phyloP scores from a whole-genome alignment of 371 early-diverging fungal genomes.

The Parasitella parasitica region DNA sequence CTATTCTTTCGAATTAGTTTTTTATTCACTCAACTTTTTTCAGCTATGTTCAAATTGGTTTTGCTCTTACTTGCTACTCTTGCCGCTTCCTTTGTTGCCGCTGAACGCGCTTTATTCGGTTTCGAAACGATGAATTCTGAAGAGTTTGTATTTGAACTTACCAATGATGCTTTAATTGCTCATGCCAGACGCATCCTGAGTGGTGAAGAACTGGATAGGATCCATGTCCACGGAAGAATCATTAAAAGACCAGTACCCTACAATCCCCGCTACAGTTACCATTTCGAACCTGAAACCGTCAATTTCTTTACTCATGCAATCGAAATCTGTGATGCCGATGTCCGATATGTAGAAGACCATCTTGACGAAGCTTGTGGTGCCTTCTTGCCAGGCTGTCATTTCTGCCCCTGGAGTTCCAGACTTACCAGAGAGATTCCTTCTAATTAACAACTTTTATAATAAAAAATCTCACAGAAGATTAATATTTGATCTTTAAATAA shows the following conservation, averaged over 20 bases:
- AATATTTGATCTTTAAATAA: no score
- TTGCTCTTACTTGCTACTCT: background rate
- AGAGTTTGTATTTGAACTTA: background rate
- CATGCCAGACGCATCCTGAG: background rate
- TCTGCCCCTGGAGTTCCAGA: background rate
- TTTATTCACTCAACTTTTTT: no score
- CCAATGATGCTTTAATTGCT: background rate
- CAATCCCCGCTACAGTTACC: background rate
- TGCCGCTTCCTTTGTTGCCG: background rate
- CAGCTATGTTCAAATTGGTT: background rate
- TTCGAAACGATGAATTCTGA: background rate
- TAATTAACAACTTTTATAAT: no score
- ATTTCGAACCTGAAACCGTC: background rate
- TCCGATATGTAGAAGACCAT: background rate
- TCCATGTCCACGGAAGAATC: background rate
- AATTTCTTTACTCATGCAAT: background rate
- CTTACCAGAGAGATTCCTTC: background rate
- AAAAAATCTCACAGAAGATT: no score
- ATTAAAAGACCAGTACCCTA: background rate
- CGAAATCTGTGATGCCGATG: background rate
- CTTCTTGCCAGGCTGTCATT: slow-evolving; percentile 1
- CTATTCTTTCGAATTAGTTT: no score
- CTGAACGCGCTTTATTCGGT: background rate
- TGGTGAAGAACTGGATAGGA: background rate
- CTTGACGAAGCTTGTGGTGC: slow-evolving; percentile 3